Conservation (phyloP, 1,284 basidiomycete species). For the Polyporus tsugae region DNA sequence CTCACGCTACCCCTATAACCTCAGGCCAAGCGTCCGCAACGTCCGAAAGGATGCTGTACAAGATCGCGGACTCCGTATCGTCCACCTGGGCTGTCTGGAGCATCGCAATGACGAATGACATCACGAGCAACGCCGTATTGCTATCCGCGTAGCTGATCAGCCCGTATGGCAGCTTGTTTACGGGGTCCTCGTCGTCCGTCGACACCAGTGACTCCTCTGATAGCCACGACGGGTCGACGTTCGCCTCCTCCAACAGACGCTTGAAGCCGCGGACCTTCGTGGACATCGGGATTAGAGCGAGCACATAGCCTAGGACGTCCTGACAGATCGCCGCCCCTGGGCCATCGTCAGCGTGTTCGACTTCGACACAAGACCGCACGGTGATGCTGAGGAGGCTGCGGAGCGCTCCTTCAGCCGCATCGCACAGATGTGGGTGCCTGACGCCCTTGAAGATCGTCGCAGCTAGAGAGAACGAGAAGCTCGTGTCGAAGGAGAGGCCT, state of each 20-base stretch:
- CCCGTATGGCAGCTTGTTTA: constrained; percentile 62
- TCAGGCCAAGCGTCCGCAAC: constrained; percentile 79
- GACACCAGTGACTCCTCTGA: constrained; percentile 41
- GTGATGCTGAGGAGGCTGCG: constrained; percentile 67
- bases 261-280: constrained; percentile 64
- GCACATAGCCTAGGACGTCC: constrained; percentile 82
- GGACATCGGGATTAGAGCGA: constrained; percentile 79
- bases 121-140: constrained; percentile 74
- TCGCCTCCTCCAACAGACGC: constrained; percentile 67
- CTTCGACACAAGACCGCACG: constrained; percentile 52
- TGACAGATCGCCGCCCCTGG: constrained; percentile 54
- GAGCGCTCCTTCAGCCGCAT: constrained; percentile 64
- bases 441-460: constrained; percentile 88
- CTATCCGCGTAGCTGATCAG: constrained; percentile 73
- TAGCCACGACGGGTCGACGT: constrained; percentile 59
- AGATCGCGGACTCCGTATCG: constrained; percentile 82
- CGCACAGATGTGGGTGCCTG: constrained; percentile 70
- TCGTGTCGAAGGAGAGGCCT: constrained; percentile 80
- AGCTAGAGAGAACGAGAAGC: constrained; percentile 84
- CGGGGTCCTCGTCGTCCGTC: constrained; percentile 59
- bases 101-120: constrained; percentile 82
- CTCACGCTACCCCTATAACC: constrained; percentile 77
- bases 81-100: constrained; percentile 83
- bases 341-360: constrained; percentile 48
- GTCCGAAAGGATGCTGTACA: constrained; percentile 82